Conservation (phyloP, 768 basidiomycete genomes). For the Tulasnella sp. region DNA sequence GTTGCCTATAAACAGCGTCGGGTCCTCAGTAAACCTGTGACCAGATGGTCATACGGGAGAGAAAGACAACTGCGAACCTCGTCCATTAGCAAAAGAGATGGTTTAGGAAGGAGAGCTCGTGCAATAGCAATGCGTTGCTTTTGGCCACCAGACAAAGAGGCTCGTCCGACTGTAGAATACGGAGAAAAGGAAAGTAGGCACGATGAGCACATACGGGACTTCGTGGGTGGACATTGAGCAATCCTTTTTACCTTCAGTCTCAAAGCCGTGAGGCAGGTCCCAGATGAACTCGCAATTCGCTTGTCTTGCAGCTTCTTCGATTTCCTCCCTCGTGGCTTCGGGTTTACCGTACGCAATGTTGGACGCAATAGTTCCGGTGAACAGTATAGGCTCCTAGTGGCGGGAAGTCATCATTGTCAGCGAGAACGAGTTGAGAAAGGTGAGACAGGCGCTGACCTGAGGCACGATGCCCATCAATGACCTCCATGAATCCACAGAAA, state of each 20-base stretch:
- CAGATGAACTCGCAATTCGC: slow-evolving; percentile 97
- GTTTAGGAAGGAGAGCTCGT: slow-evolving; percentile 81
- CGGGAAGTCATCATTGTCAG: not conserved
- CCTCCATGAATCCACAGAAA: slow-evolving; percentile 80
- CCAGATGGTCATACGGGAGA: not conserved
- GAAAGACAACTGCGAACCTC: slow-evolving; percentile 40
- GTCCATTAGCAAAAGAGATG: slow-evolving; percentile 78
- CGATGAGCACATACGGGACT: not conserved
- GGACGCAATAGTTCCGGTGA: slow-evolving; percentile 87
- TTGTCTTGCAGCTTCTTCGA: slow-evolving; percentile 78
- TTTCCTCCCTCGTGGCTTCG: slow-evolving; percentile 66
- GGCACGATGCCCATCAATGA: slow-evolving; percentile 87
- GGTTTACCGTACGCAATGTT: slow-evolving; percentile 88
- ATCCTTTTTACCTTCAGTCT: slow-evolving; percentile 67
- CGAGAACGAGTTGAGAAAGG: slow-evolving; percentile 33
- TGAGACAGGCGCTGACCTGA: slow-evolving; percentile 64
- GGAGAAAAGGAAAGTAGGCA: not conserved
- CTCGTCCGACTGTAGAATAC: slow-evolving; percentile 49
- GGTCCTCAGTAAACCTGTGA: slow-evolving; percentile 26
- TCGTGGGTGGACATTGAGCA: not conserved
- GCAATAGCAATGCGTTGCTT: slow-evolving; percentile 42
- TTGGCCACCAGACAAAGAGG: slow-evolving; percentile 71
- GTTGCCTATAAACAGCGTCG: slow-evolving; percentile 23
- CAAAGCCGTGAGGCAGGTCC: slow-evolving; percentile 89
- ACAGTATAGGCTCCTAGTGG: slow-evolving; percentile 66